phyloP scores from a whole-genome alignment of 1,139 yeast genomes.

The Petasospora rhodanensis region DNA sequence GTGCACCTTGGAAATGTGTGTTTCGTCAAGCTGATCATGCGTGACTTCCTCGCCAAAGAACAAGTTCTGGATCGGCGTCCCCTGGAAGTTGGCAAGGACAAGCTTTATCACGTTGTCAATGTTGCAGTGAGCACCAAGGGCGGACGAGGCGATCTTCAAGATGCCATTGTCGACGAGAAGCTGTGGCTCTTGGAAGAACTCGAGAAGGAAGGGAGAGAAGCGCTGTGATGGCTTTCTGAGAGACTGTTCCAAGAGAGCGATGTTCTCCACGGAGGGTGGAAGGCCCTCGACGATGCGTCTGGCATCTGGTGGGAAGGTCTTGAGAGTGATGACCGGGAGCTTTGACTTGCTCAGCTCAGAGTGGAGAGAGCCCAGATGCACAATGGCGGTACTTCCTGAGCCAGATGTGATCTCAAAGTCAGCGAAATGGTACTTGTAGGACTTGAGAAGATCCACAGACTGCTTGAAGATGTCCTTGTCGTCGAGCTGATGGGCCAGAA shows the following conservation, averaged over 20 bases:
- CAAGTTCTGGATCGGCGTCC: conserved; percentile 58
- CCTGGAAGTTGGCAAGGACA: conserved; percentile 49
- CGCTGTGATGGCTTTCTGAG: conserved; percentile 42
- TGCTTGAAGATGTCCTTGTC: conserved; percentile 14
- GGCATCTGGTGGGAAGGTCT: conserved; percentile 46
- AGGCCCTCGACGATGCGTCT: conserved; percentile 54
- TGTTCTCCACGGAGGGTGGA: conserved; percentile 51
- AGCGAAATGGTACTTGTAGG: conserved; percentile 16
- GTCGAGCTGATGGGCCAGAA: conserved; percentile 4
- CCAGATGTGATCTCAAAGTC: conserved; percentile 30
- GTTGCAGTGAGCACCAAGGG: conserved; percentile 50
- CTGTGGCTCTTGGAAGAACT: conserved; percentile 60
- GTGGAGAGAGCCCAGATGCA: conserved; percentile 12
- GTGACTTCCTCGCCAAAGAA: conserved; percentile 44
- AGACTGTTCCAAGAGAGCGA: conserved; percentile 63
- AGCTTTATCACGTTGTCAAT: conserved; percentile 41
- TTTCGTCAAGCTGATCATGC: conserved; percentile 7
- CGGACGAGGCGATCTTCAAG: conserved; percentile 42
- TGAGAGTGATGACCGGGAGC: conserved; percentile 9
- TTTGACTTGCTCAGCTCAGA: conserved; percentile 3
- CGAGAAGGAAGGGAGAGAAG: conserved; percentile 69
- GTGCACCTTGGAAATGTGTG: conserved; percentile 35
- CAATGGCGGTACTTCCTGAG: conserved; percentile 36
- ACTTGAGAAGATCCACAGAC: conserved; percentile 14
- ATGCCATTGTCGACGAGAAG: conserved; percentile 44